A percentile compares a stretch with the other conserved stretches of the same genome.
Evolutionary conservation across 805 yeast species (phyloP).

Genomic region (Saccharomycopsis fibuligera): DNA sequence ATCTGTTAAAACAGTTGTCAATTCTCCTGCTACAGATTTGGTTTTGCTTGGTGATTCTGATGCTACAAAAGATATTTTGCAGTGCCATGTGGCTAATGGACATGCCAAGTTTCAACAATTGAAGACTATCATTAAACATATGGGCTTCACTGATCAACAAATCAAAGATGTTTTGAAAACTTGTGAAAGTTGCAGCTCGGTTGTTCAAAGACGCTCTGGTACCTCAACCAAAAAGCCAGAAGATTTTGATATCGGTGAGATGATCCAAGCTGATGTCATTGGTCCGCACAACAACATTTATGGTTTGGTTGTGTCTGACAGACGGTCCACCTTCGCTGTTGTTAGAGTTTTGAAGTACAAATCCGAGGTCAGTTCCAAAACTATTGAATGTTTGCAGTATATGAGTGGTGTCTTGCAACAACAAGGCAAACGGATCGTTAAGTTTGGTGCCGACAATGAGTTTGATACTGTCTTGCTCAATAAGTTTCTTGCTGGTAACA

Average conservation of each 20-base stretch:
- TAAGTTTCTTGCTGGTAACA: background rate
- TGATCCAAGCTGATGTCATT: conserved; percentile 1
- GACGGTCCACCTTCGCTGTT: background rate
- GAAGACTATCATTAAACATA: background rate
- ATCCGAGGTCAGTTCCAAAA: background rate
- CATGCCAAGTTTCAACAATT: background rate
- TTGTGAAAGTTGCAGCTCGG: background rate
- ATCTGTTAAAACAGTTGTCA: background rate
- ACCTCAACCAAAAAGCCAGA: background rate
- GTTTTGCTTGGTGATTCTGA: background rate
- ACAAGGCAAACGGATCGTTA: background rate
- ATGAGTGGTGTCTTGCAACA: background rate
- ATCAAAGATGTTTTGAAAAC: background rate
- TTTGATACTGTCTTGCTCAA: background rate
- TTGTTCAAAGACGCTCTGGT: background rate
- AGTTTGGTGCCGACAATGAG: background rate
- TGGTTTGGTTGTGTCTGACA: background rate
- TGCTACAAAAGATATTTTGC: background rate
- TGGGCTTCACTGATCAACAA: background rate
- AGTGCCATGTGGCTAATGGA: background rate
- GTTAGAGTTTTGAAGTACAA: background rate
- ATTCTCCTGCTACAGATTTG: background rate
- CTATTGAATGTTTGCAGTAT: background rate
- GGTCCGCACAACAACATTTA: background rate
- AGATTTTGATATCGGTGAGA: background rate